Evolutionary conservation across 225 moss, liverwort and hornwort genomes (phyloP).

Genomic region (Polytrichum formosum): DNA sequence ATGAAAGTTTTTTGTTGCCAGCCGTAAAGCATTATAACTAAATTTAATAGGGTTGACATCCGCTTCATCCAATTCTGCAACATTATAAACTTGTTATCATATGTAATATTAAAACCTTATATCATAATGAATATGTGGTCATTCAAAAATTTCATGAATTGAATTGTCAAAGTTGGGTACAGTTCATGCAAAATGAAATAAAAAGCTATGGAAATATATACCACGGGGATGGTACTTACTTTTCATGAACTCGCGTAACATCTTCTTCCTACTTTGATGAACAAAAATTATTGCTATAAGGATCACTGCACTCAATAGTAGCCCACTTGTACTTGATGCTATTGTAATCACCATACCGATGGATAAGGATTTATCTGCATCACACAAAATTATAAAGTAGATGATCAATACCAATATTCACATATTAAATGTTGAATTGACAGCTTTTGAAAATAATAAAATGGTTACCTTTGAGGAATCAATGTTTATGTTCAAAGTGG

Average conservation of each 20-base stretch:
- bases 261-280: background rate
- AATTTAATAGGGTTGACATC: conserved; percentile 40
- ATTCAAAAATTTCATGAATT: conserved; percentile 1
- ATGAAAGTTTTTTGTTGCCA: conserved; percentile 38
- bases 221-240: background rate
- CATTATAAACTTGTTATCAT: background rate
- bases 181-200: background rate
- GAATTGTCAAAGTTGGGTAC: conserved; percentile 12
- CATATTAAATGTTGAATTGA: background rate
- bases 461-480: no score
- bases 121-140: no score
- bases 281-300: background rate
- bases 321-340: background rate
- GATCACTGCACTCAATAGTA: background rate
- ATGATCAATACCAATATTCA: no score
- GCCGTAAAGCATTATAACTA: conserved; percentile 27
- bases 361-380: background rate
- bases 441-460: background rate
- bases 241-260: background rate
- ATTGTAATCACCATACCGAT: background rate
- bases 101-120: no score
- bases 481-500: background rate
- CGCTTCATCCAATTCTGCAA: conserved; percentile 27
- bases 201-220: background rate
- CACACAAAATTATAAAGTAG: no score